Base-by-base conservation (phyloP, 2,329 filamentous ascomycete species). In the Purpureocillium lavendulum region DNA sequence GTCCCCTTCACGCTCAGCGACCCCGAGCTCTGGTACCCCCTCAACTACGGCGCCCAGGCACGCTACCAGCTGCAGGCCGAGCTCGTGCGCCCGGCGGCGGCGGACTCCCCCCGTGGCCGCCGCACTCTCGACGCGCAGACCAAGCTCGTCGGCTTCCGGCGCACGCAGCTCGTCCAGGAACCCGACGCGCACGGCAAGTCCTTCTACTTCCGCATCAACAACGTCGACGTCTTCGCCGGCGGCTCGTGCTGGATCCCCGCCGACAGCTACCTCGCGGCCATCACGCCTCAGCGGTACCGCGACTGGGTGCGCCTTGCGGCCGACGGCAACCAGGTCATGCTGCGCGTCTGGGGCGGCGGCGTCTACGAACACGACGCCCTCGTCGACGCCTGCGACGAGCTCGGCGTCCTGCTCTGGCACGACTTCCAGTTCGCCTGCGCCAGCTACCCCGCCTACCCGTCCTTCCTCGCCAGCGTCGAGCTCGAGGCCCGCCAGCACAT, bases 201-300 rank as follows among this genome's bases (percentile, higher is more conserved):
- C 0, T 88, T 87, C 62, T 86, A 78, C 63, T 87, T 88, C 59
- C 69, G 78, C 46, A 63, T 89, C 55, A 88, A 89, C 54, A 75
- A 76, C 30, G 67, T 85, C 11, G 79, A 83, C 39, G 65, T 87
- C 3, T 88, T 85, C 59, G 85, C 80, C 41, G 83, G 82, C 18
- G 84, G 84, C 12, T 84, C 80, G 40, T 76, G 87, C 57, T 88
- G 84, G 84, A 87, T 88, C 45, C 84, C 84, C 1, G 82, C 82
- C 2, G 83, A 88, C 53, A 85, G 75, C 51, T 86, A 86, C 53
- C 74, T 84, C 14, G 78, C 82, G 0, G 71, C 81, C 9, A 78
- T 87, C 39, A 69, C 67, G 24, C 63, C 66, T 30, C 66, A 77
- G 41, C 73, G 69, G 33, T 87, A 87, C 33, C 37, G 24, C 14